These are phyloP conservation scores for Colletotrichum horii DNA, from an alignment of 2,329 filamentous ascomycete species.

Conservation along the genomic window DNA sequence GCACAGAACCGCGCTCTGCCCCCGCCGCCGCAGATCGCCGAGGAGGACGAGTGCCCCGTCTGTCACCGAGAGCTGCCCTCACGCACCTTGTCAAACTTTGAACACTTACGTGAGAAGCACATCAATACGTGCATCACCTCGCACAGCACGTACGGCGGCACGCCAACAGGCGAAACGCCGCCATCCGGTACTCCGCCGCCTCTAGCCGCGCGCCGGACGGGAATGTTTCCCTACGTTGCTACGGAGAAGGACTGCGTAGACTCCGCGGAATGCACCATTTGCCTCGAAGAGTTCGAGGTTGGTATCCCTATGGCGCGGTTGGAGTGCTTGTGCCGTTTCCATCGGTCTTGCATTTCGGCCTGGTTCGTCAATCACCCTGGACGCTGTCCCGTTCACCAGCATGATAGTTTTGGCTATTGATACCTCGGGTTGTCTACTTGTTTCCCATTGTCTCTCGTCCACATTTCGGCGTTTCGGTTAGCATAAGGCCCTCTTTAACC, in stretches of 20 bases:
- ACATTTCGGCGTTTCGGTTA: slow-evolving; percentile 16
- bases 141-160: slow-evolving; percentile 55
- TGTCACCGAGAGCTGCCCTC: slow-evolving; percentile 76
- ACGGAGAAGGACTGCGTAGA: slow-evolving; percentile 74
- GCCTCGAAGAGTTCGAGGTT: slow-evolving; percentile 68
- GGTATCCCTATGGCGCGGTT: slow-evolving; percentile 68
- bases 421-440: not conserved
- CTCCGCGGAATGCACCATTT: slow-evolving; percentile 71
- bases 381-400: slow-evolving; percentile 69
- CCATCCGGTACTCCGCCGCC: slow-evolving; percentile 31
- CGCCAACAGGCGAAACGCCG: slow-evolving; percentile 27
- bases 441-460: not conserved
- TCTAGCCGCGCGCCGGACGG: slow-evolving; percentile 52
- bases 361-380: slow-evolving; percentile 70
- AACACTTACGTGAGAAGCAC: slow-evolving; percentile 61
- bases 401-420: slow-evolving; percentile 63
- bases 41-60: slow-evolving; percentile 82
- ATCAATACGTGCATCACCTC: slow-evolving; percentile 62
- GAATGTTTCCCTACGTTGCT: slow-evolving; percentile 68
- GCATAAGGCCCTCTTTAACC: not conserved
- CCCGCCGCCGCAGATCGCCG: slow-evolving; percentile 57
- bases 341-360: slow-evolving; percentile 62
- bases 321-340: slow-evolving; percentile 71
- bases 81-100: slow-evolving; percentile 55
- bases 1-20: slow-evolving; percentile 42